Base-by-base conservation (phyloP, 2,329 filamentous ascomycete species). In the Ascochyta pisi region DNA sequence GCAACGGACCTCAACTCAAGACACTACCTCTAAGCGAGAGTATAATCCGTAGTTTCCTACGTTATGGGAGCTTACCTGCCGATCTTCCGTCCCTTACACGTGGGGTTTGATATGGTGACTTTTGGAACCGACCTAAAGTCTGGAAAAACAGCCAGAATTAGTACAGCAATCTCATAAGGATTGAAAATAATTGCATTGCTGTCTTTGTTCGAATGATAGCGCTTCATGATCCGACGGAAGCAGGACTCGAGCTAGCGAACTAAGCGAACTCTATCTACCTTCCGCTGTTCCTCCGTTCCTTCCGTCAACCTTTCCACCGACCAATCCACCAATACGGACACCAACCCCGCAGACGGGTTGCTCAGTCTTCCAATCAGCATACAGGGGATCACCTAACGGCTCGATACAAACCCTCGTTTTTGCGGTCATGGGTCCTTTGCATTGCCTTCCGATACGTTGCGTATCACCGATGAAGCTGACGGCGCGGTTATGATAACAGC, bases 201-300 rank as follows among this genome's bases (percentile, higher is more conserved):
- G n/a, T 5, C 45, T 6, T n/a, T 29, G 34, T 24, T 45, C 22
- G 13, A 22, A 41, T 43, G 47, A 48, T 9, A 37, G 45, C 3
- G 12, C 33, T n/a, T 38, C 47, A 50, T 37, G 29, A 46, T 46
- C 43, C 50, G 35, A 53, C 42, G 42, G 50, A 53, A 41, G 41
- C 4, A 27, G 9, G 9, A 3, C 15, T 23, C 9, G 10, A 15
- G 31, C 35, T 46, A 47, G 37, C 22, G 23, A 16, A 12, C n/a
- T 34, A 33, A 42, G 50, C 39, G 44, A 29, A 22, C 33, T 47
- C 35, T 41, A 33, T 39, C 19, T 12, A 13, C 40, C 51, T 44
- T 54, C 53, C 53, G 53, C 42, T 19, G 26, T 12, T 27, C 4
- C 53, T 56, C 53, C 53, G 53, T 34, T 29, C 7, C 53, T 34